Conservation (phyloP, 169 alveolate genomes). For the Besnoitia besnoiti region DNA sequence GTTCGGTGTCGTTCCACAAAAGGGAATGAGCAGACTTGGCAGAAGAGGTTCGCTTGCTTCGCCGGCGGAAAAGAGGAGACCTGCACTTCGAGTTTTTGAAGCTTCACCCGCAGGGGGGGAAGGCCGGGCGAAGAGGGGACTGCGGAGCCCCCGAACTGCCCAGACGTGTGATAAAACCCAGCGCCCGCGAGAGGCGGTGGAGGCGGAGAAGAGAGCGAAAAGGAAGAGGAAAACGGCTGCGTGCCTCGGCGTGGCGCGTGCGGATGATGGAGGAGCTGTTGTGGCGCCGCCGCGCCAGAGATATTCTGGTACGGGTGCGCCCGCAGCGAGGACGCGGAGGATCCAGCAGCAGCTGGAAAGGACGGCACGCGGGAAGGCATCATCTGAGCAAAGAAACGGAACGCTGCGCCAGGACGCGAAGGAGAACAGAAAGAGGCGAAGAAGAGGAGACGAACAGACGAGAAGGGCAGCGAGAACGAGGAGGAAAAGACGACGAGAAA, state of each 20-base stretch:
- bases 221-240: not conserved
- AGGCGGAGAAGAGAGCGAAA: not conserved
- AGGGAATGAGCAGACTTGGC: not conserved
- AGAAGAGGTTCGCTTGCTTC: not conserved
- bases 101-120: not conserved
- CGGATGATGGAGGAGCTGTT: not conserved
- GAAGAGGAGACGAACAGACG: not conserved
- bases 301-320: not conserved
- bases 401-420: not conserved
- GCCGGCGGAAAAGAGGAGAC: not conserved
- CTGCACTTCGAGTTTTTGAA: not conserved
- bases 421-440: not conserved
- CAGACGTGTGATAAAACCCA: not conserved
- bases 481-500: not conserved
- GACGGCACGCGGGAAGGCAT: not conserved
- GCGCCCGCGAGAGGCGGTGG: not conserved
- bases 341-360: not conserved
- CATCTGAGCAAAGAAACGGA: not conserved
- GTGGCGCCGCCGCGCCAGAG: not conserved
- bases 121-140: not conserved
- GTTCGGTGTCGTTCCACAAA: not conserved
- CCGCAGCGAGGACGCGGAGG: not conserved
- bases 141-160: not conserved
- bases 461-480: not conserved
- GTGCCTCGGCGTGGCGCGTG: not conserved